Base-by-base conservation (phyloP, 2,329 filamentous ascomycete genomes). In the Mycogone perniciosa region DNA sequence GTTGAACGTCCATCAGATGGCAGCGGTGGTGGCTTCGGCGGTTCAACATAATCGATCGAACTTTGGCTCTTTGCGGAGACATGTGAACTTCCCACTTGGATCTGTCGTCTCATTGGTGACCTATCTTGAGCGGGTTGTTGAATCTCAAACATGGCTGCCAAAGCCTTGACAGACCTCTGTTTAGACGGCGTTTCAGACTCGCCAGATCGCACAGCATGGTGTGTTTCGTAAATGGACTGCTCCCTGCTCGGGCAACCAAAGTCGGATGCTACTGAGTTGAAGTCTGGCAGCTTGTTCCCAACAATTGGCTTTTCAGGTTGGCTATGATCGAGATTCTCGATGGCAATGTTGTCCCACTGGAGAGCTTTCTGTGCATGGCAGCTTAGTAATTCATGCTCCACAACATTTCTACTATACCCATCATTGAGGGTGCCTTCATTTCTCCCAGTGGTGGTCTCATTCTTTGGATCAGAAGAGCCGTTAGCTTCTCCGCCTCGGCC, bases 121-220 rank as follows among this genome's bases (percentile, higher is more conserved):
- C 13, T 34, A 20, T 26, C 51, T 5, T 47, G 51, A 5, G 50
- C 42, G 38, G 34, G 31, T 6, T 57, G 53, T 10, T 59, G 57
- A 6, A 58, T 69, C 54, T 81, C 75, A 59, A 79, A 79, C 59
- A 72, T 69, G 34, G 76, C 76, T 4, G 76, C 71, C 67, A 81
- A 77, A 2, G 74, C 75, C 56, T 65, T 75, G 9, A 79, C 76
- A 3, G 66, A 62, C 20, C 61, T 59, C 52, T 50, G 55, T 26
- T 64, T 72, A 27, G 49, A 61, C 4, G 59, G 51, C 1, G 54
- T 54, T 6, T 56, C 56, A 2, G 56, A 52, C 34, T 59, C 45
- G 10, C 53, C 59, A 34, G 59, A 57, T 3, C 55, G 50, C 6
- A 42, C 6, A 45, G 49, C 9, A 50, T 30, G 3, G 31, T 50